A percentile compares a stretch with the other conserved stretches of the same genome.
Conservation (phyloP, 2,329 filamentous ascomycete species). For the Aspergillus ibericus region DNA sequence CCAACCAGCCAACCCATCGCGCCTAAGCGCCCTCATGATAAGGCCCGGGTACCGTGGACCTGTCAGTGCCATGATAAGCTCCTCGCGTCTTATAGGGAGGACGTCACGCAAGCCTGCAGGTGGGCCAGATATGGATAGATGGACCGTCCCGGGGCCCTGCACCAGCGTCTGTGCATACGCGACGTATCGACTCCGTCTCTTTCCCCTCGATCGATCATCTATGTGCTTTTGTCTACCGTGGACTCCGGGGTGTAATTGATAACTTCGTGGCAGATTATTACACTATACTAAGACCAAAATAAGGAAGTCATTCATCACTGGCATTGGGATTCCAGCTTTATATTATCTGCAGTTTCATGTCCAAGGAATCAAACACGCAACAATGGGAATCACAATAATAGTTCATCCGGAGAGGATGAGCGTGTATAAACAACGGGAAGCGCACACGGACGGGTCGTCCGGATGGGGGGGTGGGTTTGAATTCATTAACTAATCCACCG, state of each 20-base stretch:
- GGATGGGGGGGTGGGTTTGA: too few species aligned
- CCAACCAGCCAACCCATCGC: not conserved
- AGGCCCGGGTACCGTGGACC: too few species aligned
- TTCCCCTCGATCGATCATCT: not conserved
- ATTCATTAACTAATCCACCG: too few species aligned
- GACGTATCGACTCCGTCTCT: not conserved
- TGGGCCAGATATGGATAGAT: too few species aligned
- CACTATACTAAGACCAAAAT: not conserved
- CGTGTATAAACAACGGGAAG: not conserved
- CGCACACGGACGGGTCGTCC: not conserved
- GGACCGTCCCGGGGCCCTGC: not conserved
- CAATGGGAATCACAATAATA: not conserved
- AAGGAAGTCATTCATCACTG: too few species aligned
- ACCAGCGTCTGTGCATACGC: not conserved
- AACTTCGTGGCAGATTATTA: not conserved
- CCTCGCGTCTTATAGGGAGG: not conserved
- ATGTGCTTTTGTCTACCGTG: too few species aligned
- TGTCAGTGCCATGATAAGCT: not conserved
- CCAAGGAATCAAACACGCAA: not conserved
- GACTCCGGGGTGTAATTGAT: not conserved
- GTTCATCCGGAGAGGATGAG: not conserved
- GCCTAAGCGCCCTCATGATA: not conserved
- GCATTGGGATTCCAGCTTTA: too few species aligned
- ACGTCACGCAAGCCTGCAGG: too few species aligned
- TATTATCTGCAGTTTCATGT: not conserved